phyloP scores from a whole-genome alignment of 352 stramenopile species.

The Phytopythium chamaehyphon region DNA sequence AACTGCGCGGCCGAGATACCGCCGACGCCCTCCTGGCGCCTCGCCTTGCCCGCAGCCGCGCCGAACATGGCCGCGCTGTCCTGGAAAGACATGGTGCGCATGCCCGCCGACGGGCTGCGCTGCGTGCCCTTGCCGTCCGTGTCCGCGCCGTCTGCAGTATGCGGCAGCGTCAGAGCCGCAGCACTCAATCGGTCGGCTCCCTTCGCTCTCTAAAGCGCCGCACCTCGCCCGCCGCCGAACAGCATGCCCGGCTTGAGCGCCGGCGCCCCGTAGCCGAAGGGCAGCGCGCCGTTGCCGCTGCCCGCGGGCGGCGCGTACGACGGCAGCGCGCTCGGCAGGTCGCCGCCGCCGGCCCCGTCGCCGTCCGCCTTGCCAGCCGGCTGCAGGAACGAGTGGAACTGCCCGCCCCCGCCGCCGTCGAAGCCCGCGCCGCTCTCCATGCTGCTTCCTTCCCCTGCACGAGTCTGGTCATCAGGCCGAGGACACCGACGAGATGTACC shows the following conservation, averaged over 20 bases:
- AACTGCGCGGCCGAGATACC: slow-evolving; percentile 79
- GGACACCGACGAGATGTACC: too few species aligned
- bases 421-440: slow-evolving; percentile 1
- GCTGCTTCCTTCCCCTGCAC: too few species aligned
- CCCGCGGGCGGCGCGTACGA: slow-evolving; percentile 57
- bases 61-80: slow-evolving; percentile 23
- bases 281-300: slow-evolving; percentile 10
- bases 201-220: too few species aligned
- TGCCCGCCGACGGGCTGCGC: slow-evolving; percentile 47
- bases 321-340: slow-evolving; percentile 68
- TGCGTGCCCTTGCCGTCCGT: slow-evolving; percentile 9
- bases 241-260: slow-evolving; percentile 15
- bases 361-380: neutral
- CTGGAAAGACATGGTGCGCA: slow-evolving; percentile 62
- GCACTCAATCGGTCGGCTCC: too few species aligned
- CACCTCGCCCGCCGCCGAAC: too few species aligned
- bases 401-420: slow-evolving; percentile 1
- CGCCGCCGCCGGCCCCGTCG: slow-evolving; percentile 32
- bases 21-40: slow-evolving; percentile 28
- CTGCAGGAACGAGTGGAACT: slow-evolving; percentile 10
- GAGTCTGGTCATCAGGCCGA: too few species aligned
- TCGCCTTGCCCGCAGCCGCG: slow-evolving; percentile 20
- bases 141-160: neutral
- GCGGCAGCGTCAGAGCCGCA: too few species aligned
- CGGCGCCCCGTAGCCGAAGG: slow-evolving; percentile 24